phyloP scores from a whole-genome alignment of 148 eudicot species.

The Fagopyrum tataricum region DNA sequence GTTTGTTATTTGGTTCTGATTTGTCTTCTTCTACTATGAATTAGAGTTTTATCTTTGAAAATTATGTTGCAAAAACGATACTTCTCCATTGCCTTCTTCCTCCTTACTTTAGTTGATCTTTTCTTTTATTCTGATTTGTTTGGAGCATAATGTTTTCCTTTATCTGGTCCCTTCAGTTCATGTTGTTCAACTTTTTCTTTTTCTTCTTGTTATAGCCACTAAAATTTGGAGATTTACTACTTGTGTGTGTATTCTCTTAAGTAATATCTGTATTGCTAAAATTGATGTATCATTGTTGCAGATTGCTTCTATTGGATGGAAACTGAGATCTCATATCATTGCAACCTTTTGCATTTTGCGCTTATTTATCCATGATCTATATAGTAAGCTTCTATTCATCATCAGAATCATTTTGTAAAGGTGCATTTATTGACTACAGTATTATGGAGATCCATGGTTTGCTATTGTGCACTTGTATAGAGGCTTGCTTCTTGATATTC shows the following conservation, averaged over 20 bases:
- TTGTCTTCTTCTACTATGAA: too few relatives aligned
- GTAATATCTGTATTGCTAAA: not conserved
- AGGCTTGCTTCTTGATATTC: not conserved
- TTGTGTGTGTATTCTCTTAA: slow-evolving; percentile 7
- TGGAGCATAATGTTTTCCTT: not conserved
- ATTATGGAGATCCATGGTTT: not conserved
- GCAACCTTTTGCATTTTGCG: not conserved
- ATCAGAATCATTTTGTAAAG: not conserved
- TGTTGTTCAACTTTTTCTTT: not conserved
- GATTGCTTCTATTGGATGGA: not conserved
- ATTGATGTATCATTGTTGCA: not conserved
- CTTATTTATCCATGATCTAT: not conserved
- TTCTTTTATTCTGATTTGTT: not conserved
- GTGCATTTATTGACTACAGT: not conserved
- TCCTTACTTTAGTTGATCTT: too few relatives aligned
- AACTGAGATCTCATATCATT: not conserved
- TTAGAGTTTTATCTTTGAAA: too few relatives aligned
- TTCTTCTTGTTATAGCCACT: not conserved
- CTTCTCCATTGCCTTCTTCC: too few relatives aligned
- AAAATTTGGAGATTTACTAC: slow-evolving; percentile 7
- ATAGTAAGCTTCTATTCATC: not conserved
- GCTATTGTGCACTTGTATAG: not conserved
- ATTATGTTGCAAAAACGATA: too few relatives aligned
- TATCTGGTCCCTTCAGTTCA: not conserved
- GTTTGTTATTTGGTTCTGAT: too few relatives aligned